Percentiles rank a stretch among this genome's conserved stretches.
These are phyloP conservation scores for Entonaema liquescens DNA, from an alignment of 495 filamentous ascomycete species.

Conservation along the genomic window DNA sequence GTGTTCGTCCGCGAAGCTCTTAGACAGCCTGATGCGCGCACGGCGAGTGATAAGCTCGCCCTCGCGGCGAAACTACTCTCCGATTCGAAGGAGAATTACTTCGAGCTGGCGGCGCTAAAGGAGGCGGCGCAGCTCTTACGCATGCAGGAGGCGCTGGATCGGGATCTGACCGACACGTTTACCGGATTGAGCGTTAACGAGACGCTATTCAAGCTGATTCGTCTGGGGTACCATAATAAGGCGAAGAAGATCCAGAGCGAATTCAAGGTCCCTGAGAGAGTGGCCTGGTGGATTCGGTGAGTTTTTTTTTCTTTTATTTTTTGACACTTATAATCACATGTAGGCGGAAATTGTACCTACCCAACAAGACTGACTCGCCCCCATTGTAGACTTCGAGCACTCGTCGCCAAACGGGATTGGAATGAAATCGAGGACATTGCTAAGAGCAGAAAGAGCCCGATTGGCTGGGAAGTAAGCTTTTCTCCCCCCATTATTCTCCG, in stretches of 20 bases:
- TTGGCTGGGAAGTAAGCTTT: slow-evolving; percentile 87
- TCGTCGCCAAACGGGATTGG: slow-evolving; percentile 91
- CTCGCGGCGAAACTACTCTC: slow-evolving; percentile 80
- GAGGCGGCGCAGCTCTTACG: slow-evolving; percentile 83
- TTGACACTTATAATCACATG: too few species aligned
- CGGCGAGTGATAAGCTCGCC: slow-evolving; percentile 80
- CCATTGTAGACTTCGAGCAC: slow-evolving; percentile 72
- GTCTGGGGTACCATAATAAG: slow-evolving; percentile 76
- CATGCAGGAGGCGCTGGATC: slow-evolving; percentile 83
- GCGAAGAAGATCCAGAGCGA: slow-evolving; percentile 88
- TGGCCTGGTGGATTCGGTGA: slow-evolving; percentile 83
- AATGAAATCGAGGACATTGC: slow-evolving; percentile 87
- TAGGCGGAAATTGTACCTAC: slow-evolving; percentile 1
- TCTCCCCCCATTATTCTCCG: slow-evolving; percentile 2
- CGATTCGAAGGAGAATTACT: slow-evolving; percentile 80
- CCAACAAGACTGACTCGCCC: slow-evolving; percentile 3
- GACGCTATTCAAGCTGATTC: slow-evolving; percentile 84
- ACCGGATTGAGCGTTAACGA: slow-evolving; percentile 87
- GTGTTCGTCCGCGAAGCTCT: slow-evolving; percentile 86
- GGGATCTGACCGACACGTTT: slow-evolving; percentile 79
- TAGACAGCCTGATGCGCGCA: slow-evolving; percentile 66
- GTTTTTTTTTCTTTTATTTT: slow-evolving; percentile 22
- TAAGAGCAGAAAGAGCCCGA: slow-evolving; percentile 79
- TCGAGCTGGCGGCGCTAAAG: slow-evolving; percentile 77
- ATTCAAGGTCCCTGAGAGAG: slow-evolving; percentile 91